phyloP scores from a whole-genome alignment of 2,329 filamentous ascomycete species.

The Curvularia spicifera region DNA sequence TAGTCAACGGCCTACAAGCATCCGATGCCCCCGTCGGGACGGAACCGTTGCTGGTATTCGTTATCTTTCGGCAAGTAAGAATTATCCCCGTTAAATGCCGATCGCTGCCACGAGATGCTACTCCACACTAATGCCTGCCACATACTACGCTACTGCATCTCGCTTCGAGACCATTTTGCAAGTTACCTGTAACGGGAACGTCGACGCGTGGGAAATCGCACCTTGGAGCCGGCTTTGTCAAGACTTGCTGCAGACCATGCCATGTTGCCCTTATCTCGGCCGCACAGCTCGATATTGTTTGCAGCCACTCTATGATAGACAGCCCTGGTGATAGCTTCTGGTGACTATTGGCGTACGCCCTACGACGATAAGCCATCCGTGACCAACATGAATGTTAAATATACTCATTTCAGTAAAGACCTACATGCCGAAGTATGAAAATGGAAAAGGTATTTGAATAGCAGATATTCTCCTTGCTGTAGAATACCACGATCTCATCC shows the following conservation, averaged over 20 bases:
- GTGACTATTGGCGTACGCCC: constrained; percentile 3
- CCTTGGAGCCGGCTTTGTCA: constrained; percentile 7
- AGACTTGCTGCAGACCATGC: constrained; percentile 6
- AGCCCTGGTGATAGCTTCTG: constrained; percentile 3
- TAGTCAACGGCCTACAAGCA: not conserved
- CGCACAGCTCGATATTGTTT: constrained; percentile 10
- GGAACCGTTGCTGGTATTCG: not conserved
- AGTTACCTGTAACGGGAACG: constrained; percentile 9
- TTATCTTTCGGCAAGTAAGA: constrained; percentile 13
- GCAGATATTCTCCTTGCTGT: not conserved
- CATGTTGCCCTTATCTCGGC: constrained; percentile 27
- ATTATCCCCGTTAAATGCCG: constrained; percentile 10
- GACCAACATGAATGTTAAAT: constrained; percentile 25
- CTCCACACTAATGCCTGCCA: constrained; percentile 30
- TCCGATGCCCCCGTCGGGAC: constrained; percentile 1
- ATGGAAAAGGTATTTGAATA: constrained; percentile 26
- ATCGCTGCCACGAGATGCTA: constrained; percentile 10
- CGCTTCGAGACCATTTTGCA: constrained; percentile 8
- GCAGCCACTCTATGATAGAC: constrained; percentile 5
- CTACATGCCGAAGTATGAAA: not conserved
- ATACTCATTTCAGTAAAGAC: not conserved
- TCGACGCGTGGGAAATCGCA: constrained; percentile 17
- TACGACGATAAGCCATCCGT: constrained; percentile 26
- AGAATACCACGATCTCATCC: constrained; percentile 3
- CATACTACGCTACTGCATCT: constrained; percentile 31